These are phyloP conservation scores for Hortiboletus campestris DNA, from an alignment of 768 basidiomycete genomes.

Conservation along the genomic window DNA sequence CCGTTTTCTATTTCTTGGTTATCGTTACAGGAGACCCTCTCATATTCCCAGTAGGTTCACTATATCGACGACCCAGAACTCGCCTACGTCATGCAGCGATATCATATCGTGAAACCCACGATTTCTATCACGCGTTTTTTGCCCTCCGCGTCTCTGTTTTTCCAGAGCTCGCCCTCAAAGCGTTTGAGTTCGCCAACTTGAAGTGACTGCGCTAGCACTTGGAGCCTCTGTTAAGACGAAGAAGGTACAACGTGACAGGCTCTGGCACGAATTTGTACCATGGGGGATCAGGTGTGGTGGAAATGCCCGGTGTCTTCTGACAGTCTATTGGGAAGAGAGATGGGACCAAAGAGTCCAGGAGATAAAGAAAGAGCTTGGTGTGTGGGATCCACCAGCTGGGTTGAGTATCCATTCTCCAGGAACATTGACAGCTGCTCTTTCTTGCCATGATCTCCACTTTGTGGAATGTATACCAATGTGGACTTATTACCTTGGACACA, in stretches of 20 bases:
- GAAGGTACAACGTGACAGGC: conserved; percentile 45
- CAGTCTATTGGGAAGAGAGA: conserved; percentile 93
- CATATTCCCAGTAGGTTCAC: conserved; percentile 60
- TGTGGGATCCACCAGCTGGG: conserved; percentile 71
- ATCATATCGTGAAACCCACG: conserved; percentile 97
- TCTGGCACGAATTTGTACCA: conserved; percentile 82
- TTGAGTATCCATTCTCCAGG: conserved; percentile 14
- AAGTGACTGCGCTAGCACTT: conserved; percentile 79
- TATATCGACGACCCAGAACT: conserved; percentile 94
- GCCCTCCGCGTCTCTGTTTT: conserved; percentile 86
- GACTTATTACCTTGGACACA: too few species aligned
- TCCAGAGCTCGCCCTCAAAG: conserved; percentile 92
- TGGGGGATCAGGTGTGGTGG: conserved; percentile 90
- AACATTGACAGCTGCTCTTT: not conserved
- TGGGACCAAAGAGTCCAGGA: conserved; percentile 85
- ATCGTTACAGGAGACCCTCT: not conserved
- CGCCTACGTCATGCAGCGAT: conserved; percentile 97
- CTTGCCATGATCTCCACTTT: too few species aligned
- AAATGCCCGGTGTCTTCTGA: conserved; percentile 71
- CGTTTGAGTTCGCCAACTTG: conserved; percentile 91
- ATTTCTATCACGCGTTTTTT: conserved; percentile 93
- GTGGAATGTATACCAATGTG: too few species aligned
- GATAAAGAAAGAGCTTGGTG: conserved; percentile 80
- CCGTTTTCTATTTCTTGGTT: conserved; percentile 21
- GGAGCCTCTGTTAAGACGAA: conserved; percentile 39